Percentiles rank a stretch among this genome's conserved stretches.
phyloP scores from a whole-genome alignment of 352 stramenopile species.

The Phytophthora capsici region DNA sequence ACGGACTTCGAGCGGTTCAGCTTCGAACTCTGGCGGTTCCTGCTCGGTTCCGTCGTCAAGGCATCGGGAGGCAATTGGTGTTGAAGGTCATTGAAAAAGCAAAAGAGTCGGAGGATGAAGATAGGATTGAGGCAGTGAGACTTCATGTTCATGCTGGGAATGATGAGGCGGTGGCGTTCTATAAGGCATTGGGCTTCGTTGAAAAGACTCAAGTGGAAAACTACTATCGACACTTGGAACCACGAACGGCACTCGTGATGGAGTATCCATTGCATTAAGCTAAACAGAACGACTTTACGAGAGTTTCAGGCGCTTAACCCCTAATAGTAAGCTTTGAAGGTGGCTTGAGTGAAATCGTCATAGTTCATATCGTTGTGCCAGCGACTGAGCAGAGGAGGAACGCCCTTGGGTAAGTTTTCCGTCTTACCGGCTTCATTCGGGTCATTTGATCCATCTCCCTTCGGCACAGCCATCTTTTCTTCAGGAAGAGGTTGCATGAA shows the following conservation, averaged over 20 bases:
- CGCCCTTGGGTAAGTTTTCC: slow-evolving; percentile 77
- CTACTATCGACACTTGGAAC: slow-evolving; percentile 74
- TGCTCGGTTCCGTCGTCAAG: slow-evolving; percentile 40
- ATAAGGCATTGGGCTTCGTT: slow-evolving; percentile 54
- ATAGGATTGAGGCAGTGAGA: slow-evolving; percentile 32
- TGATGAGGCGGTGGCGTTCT: slow-evolving; percentile 68
- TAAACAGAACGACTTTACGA: no score
- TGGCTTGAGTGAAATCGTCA: slow-evolving; percentile 92
- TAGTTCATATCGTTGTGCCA: slow-evolving; percentile 92
- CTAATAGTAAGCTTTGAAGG: slow-evolving; percentile 92
- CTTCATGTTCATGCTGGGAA: slow-evolving; percentile 75
- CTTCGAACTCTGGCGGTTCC: slow-evolving; percentile 54
- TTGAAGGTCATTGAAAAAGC: slow-evolving; percentile 44
- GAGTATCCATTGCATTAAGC: slow-evolving; percentile 36
- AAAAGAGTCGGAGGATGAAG: slow-evolving; percentile 19
- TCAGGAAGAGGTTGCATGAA: slow-evolving; percentile 96
- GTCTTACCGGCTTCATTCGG: slow-evolving; percentile 58
- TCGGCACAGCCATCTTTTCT: slow-evolving; percentile 83
- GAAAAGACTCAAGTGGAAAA: slow-evolving; percentile 53
- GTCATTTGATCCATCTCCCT: slow-evolving; percentile 29
- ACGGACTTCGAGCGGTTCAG: slow-evolving; percentile 39
- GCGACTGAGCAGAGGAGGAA: slow-evolving; percentile 85
- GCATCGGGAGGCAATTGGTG: slow-evolving; percentile 48
- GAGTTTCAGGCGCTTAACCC: not conserved
- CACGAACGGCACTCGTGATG: slow-evolving; percentile 58